These are phyloP conservation scores for Auxenochlorella pyrenoidosa DNA, from an alignment of 139 green algal genomes.

Conservation along the genomic window DNA sequence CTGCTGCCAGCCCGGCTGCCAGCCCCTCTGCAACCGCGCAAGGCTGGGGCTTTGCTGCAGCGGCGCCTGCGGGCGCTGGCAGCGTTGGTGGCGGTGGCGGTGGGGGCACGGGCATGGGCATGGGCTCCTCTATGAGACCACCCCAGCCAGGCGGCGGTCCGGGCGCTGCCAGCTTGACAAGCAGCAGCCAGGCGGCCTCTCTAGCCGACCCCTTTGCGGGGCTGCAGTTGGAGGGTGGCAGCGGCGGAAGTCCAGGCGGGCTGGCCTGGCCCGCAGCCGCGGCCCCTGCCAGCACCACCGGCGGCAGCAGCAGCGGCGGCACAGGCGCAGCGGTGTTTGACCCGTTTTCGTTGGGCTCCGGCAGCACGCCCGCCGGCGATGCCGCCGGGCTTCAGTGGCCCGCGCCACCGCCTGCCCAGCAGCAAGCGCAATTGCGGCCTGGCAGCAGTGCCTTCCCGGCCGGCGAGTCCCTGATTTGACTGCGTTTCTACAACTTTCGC, in stretches of 20 bases:
- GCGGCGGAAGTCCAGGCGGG: background rate
- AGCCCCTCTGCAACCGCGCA: background rate
- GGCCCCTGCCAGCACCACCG: no score
- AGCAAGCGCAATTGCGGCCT: background rate
- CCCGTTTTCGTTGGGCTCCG: background rate
- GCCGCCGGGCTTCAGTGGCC: background rate
- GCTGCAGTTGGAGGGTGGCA: background rate
- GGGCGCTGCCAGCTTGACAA: background rate
- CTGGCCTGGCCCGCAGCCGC: no score
- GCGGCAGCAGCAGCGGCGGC: background rate
- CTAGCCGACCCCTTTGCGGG: constrained; percentile 24
- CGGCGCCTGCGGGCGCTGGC: background rate
- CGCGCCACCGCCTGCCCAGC: background rate
- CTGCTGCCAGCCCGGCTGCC: background rate
- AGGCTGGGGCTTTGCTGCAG: constrained; percentile 2
- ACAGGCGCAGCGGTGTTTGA: background rate
- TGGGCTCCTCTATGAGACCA: background rate
- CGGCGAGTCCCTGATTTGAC: background rate
- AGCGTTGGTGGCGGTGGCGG: background rate
- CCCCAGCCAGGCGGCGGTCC: no score
- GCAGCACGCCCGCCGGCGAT: background rate
- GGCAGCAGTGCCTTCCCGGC: background rate
- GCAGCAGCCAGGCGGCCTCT: background rate
- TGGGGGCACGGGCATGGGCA: background rate
- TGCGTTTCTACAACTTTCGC: no score